Evolutionary conservation across 768 basidiomycete genomes (phyloP).

Genomic region (Suillus bovinus): DNA sequence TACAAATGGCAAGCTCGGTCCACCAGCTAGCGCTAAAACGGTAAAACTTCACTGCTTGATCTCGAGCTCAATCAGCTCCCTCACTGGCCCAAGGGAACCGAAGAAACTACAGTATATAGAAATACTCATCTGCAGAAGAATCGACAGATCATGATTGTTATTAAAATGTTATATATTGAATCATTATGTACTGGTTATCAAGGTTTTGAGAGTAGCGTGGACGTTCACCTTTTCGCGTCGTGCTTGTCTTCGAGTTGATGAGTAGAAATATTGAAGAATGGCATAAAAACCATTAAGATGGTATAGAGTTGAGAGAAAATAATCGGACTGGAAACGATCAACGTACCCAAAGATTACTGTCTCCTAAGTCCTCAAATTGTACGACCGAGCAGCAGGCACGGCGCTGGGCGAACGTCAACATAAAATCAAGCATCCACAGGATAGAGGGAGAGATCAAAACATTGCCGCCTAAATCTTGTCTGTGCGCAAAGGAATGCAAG

Average conservation of each 20-base stretch:
- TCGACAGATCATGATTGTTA: neutral
- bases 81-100: neutral
- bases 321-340: neutral
- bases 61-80: neutral
- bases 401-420: neutral
- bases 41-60: neutral
- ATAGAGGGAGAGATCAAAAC: neutral
- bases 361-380: neutral
- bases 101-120: neutral
- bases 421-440: neutral
- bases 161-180: neutral
- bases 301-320: neutral
- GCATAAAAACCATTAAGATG: neutral
- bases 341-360: neutral
- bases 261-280: neutral
- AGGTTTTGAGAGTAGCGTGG: neutral
- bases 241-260: neutral
- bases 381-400: neutral
- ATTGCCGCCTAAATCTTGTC: neutral
- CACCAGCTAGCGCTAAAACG: neutral
- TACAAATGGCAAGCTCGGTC: conserved; percentile 3
- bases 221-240: neutral
- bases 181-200: neutral
- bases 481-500: conserved; percentile 2
- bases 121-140: neutral